phyloP scores from a whole-genome alignment of 768 basidiomycete genomes.

The Lactarius sp. region DNA sequence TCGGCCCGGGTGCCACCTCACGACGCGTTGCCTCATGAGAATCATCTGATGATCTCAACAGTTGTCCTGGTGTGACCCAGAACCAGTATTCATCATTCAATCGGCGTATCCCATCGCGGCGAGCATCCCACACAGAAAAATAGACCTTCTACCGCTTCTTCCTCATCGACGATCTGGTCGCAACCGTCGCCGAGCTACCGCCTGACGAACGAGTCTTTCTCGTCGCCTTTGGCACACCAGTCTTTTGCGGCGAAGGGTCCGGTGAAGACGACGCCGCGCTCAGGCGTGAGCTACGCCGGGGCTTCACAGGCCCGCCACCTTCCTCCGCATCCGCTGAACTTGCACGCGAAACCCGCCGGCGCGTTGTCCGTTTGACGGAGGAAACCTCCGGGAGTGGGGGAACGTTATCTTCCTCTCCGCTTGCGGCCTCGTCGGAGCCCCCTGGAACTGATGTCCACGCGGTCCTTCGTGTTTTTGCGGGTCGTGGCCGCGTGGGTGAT shows the following conservation, averaged over 20 bases:
- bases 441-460: conserved; percentile 14
- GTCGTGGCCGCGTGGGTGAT: conserved; percentile 16
- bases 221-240: conserved; percentile 8
- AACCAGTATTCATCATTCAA: too few species aligned
- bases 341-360: conserved; percentile 12
- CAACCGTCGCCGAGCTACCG: conserved; percentile 26
- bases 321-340: conserved; percentile 17
- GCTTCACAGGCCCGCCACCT: background rate
- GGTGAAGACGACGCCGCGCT: conserved; percentile 25
- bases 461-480: conserved; percentile 20
- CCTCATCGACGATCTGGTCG: conserved; percentile 17
- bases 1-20: too few species aligned
- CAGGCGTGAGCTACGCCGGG: conserved; percentile 25
- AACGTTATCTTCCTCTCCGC: conserved; percentile 24
- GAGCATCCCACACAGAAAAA: background rate
- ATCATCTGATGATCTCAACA: too few species aligned
- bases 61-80: too few species aligned
- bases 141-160: conserved; percentile 15
- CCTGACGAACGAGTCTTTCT: conserved; percentile 11
- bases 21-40: too few species aligned
- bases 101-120: background rate
- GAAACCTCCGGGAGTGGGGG: conserved; percentile 21
- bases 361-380: conserved; percentile 20
- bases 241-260: conserved; percentile 24
- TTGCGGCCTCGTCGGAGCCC: conserved; percentile 17